Percentiles rank a stretch among this genome's conserved stretches.
Conservation (phyloP, 352 stramenopile genomes). For the Aphanomyces astaci region DNA sequence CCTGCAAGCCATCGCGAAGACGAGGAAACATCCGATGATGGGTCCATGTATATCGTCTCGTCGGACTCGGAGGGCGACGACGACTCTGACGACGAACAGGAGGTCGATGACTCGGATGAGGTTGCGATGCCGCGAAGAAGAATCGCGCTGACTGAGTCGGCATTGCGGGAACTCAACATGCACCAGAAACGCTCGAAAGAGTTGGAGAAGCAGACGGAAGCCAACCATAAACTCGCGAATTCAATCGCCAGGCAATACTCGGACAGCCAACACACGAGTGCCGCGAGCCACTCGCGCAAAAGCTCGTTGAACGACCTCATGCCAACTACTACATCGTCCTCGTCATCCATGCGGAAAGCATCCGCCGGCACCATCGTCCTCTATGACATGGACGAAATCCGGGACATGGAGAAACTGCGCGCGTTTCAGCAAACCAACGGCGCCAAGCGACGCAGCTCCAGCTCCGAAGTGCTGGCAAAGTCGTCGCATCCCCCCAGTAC, state of each 20-base stretch:
- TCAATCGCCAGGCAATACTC: not conserved
- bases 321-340: not conserved
- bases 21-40: not conserved
- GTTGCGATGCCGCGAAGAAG: not conserved
- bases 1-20: not conserved
- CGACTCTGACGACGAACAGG: not conserved
- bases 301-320: constrained; percentile 5
- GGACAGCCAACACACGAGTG: not conserved
- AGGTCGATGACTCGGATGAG: not conserved
- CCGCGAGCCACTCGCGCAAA: constrained; percentile 4
- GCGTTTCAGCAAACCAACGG: constrained; percentile 5
- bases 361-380: constrained; percentile 9
- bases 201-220: constrained; percentile 54
- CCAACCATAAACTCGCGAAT: not conserved
- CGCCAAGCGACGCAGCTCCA: constrained; percentile 15
- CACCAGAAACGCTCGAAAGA: constrained; percentile 44
- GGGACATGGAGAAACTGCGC: constrained; percentile 1
- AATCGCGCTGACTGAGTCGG: not conserved
- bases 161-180: constrained; percentile 11
- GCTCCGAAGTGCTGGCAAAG: not conserved
- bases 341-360: not conserved
- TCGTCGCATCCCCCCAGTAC: constrained; percentile 1
- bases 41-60: not conserved
- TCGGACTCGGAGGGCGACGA: constrained; percentile 14
- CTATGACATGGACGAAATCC: constrained; percentile 4